Evolutionary conservation across 306 rosid genomes (phyloP).

Genomic region (Ceratonia siliqua): DNA sequence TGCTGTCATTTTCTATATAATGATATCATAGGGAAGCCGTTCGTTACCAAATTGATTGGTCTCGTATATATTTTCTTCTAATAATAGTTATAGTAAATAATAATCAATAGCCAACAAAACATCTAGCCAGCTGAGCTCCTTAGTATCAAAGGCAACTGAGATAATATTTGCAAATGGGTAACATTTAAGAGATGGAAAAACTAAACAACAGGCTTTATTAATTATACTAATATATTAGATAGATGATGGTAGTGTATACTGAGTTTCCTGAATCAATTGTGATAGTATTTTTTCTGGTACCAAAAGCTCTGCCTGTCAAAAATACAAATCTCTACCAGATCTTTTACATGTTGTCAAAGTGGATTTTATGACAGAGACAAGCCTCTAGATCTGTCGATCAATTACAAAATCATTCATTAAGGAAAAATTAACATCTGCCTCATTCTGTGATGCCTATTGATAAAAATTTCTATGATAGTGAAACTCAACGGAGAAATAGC

Average conservation of each 20-base stretch:
- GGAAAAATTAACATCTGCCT: background rate
- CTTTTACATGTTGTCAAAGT: background rate
- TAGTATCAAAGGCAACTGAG: background rate
- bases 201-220: background rate
- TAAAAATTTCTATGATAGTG: background rate
- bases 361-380: background rate
- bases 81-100: background rate
- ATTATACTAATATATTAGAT: background rate
- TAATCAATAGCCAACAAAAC: no score
- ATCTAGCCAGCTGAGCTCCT: background rate
- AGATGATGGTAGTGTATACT: background rate
- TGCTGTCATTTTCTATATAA: background rate
- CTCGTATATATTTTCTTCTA: no score
- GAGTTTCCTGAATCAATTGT: background rate
- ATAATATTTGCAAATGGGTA: background rate
- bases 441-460: background rate
- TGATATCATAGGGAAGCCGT: background rate
- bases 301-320: no score
- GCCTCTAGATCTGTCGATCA: background rate
- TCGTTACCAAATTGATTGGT: background rate
- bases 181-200: background rate
- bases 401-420: background rate
- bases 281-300: background rate
- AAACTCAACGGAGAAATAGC: background rate
- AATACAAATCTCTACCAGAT: background rate